phyloP scores from a whole-genome alignment of 1,284 basidiomycete species.

The Xerocomus amazonicus region DNA sequence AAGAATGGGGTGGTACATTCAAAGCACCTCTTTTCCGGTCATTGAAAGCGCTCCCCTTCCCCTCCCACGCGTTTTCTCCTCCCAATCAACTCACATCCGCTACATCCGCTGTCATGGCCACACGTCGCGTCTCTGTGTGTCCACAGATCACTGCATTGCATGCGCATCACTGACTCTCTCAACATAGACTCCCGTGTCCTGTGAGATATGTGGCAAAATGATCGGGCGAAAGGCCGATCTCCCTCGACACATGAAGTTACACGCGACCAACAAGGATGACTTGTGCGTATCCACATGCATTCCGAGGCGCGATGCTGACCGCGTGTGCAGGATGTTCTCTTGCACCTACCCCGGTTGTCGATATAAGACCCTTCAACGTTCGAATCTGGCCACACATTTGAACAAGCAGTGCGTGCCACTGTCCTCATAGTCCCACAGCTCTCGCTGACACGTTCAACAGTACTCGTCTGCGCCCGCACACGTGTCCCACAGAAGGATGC shows the following conservation, averaged over 20 bases:
- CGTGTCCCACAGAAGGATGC: conserved; percentile 23
- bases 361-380: conserved; percentile 26
- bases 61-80: not conserved
- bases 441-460: conserved; percentile 6
- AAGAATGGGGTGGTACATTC: not conserved
- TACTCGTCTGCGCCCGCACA: not conserved
- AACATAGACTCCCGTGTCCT: conserved; percentile 9
- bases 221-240: conserved; percentile 24
- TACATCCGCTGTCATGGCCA: no score
- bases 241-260: conserved; percentile 14
- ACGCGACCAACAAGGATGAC: conserved; percentile 11
- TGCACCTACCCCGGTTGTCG: conserved; percentile 28
- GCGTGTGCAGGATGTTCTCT: conserved; percentile 20
- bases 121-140: conserved; percentile 9
- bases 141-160: not conserved
- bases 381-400: conserved; percentile 30
- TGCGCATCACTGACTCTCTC: conserved; percentile 2
- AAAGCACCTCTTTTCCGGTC: not conserved
- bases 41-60: not conserved
- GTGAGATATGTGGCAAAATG: conserved; percentile 9
- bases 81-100: no score
- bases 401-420: conserved; percentile 23
- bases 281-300: conserved; percentile 12
- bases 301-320: conserved; percentile 6
- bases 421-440: no score